These are phyloP conservation scores for Carex parvula DNA, from an alignment of 176 grass and related monocot genomes.

Conservation along the genomic window DNA sequence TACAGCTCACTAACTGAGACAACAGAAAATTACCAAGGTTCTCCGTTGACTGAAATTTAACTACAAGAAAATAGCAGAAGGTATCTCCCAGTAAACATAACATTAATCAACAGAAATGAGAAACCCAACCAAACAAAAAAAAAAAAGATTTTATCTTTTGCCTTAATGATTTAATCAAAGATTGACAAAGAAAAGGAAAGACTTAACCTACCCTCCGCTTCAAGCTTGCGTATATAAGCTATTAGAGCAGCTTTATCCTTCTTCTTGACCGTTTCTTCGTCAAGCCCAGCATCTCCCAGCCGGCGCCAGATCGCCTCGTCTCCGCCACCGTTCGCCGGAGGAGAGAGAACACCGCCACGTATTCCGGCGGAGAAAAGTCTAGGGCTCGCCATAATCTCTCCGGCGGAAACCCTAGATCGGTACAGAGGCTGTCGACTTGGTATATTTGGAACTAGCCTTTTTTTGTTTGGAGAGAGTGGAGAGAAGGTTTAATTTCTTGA, in stretches of 20 bases:
- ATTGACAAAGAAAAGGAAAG: background rate
- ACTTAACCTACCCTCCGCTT: constrained; percentile 48
- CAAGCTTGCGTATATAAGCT: constrained; percentile 62
- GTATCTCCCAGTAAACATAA: background rate
- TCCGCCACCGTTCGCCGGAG: constrained; percentile 7
- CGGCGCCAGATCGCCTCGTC: constrained; percentile 90
- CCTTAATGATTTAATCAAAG: background rate
- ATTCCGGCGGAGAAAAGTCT: constrained; percentile 15
- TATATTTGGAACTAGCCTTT: constrained; percentile 28
- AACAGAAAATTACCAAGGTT: background rate
- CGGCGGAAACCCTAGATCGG: constrained; percentile 58
- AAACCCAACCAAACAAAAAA: background rate
- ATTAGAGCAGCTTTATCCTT: constrained; percentile 74
- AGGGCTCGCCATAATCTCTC: constrained; percentile 59
- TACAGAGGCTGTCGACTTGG: background rate
- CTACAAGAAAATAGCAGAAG: background rate
- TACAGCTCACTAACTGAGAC: background rate
- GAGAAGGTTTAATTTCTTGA: constrained; percentile 28
- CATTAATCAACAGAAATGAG: background rate
- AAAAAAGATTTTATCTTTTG: background rate
- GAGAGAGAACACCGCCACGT: background rate
- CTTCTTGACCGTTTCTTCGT: constrained; percentile 69
- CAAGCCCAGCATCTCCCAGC: constrained; percentile 65
- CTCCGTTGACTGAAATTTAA: too few relatives aligned
- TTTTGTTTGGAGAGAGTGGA: constrained; percentile 29